These are phyloP conservation scores for Histomonas meleagridis DNA, from an alignment of 208 protist genomes.

Conservation along the genomic window DNA sequence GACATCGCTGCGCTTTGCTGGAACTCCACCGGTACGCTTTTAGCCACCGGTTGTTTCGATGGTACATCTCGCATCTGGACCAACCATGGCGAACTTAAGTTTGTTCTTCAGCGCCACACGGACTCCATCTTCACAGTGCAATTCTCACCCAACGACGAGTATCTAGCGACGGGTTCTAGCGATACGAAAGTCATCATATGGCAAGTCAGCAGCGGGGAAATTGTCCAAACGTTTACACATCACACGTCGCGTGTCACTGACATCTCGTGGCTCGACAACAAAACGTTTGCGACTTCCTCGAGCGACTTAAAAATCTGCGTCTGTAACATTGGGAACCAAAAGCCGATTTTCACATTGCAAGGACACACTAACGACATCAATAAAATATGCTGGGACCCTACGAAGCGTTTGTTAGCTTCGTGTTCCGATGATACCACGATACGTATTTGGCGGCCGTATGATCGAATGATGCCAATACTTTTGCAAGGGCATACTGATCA, in stretches of 20 bases:
- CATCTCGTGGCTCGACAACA: slow-evolving; percentile 66
- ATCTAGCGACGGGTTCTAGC: slow-evolving; percentile 59
- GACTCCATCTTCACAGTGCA: slow-evolving; percentile 67
- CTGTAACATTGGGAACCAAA: slow-evolving; percentile 52
- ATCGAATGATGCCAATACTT: neutral
- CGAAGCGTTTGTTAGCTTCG: slow-evolving; percentile 61
- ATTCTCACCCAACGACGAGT: slow-evolving; percentile 62
- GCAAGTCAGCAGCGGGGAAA: slow-evolving; percentile 41
- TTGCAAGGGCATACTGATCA: neutral
- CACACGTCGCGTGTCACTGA: slow-evolving; percentile 63
- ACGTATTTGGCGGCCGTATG: slow-evolving; percentile 49
- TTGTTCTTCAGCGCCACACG: slow-evolving; percentile 48
- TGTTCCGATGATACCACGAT: slow-evolving; percentile 70
- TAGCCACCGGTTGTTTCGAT: slow-evolving; percentile 37
- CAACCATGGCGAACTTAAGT: slow-evolving; percentile 19
- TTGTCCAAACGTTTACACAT: slow-evolving; percentile 57
- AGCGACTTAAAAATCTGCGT: slow-evolving; percentile 64
- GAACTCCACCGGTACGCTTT: neutral
- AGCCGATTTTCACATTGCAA: slow-evolving; percentile 39
- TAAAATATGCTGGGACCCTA: slow-evolving; percentile 66
- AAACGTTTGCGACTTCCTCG: slow-evolving; percentile 64
- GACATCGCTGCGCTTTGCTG: neutral
- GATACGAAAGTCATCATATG: slow-evolving; percentile 63
- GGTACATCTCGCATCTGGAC: slow-evolving; percentile 36
- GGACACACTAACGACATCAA: slow-evolving; percentile 65